Percentiles rank a stretch among this genome's conserved stretches.
Conservation (phyloP, 345 rosid species). For the Psidium guajava region DNA sequence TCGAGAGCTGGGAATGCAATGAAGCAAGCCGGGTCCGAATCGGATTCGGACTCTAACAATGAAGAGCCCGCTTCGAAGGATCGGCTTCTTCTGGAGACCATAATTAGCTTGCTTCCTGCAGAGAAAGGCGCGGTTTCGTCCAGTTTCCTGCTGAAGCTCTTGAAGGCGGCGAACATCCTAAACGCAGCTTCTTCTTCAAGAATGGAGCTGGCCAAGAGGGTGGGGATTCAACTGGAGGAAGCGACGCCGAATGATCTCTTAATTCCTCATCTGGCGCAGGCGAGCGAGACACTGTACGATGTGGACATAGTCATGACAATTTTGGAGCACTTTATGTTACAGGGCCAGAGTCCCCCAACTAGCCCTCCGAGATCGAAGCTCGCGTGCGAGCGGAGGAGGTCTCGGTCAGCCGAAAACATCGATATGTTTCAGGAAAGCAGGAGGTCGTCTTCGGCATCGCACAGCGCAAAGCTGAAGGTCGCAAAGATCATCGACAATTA, state of each 20-base stretch:
- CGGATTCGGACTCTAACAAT: conserved; percentile 60
- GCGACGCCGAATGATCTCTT: conserved; percentile 70
- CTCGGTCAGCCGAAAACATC: conserved; percentile 86
- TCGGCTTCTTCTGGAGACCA: conserved; percentile 71
- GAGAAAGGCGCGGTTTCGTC: conserved; percentile 78
- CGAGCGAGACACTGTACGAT: conserved; percentile 45
- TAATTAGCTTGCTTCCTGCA: conserved; percentile 74
- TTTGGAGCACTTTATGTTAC: conserved; percentile 80
- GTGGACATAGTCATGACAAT: conserved; percentile 65
- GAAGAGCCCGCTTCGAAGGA: conserved; percentile 45
- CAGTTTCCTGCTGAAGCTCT: conserved; percentile 73
- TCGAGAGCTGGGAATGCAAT: conserved; percentile 29
- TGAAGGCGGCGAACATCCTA: conserved; percentile 76
- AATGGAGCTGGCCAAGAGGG: conserved; percentile 71
- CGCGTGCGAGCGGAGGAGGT: conserved; percentile 71
- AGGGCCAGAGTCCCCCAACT: conserved; percentile 91
- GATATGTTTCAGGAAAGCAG: conserved; percentile 78
- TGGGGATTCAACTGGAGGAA: conserved; percentile 82
- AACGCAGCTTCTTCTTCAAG: conserved; percentile 59
- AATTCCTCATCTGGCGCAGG: conserved; percentile 48
- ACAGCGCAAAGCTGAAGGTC: conserved; percentile 86
- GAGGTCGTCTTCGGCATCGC: conserved; percentile 94
- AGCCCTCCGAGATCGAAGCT: conserved; percentile 72
- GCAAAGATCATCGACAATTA: conserved; percentile 89
- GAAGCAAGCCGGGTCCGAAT: conserved; percentile 11